Evolutionary conservation across 306 rosid genomes (phyloP), one percentile per base, ranked within the genome.

Genomic region (Cicer cuneatum): DNA sequence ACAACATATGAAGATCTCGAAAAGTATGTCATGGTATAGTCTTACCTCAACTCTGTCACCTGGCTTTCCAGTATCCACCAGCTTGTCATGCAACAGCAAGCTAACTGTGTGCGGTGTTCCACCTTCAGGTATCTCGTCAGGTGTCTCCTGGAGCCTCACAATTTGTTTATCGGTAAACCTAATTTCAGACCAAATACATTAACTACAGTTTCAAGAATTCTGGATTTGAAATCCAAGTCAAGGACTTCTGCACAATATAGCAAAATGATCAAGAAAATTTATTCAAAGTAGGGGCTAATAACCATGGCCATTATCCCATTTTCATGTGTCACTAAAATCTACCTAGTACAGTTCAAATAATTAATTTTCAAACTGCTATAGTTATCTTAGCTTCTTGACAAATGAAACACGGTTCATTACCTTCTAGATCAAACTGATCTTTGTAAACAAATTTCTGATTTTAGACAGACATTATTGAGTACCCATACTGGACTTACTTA

Each of bases 21-120:
- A 41, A 54, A 52, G 66, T 14, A 73, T 56, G 29, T 5, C 75
- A 54, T 10, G 33, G 60, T 33, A 37, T 58, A 66, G 78, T 59
- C 84, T 83, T 78, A 92, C 99, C 97, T 94, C 97, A 85, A 94
- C 83, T 86, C 97, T 86, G 81, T 92, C 99, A 73, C 99, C 99
- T 10, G 97, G 99, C 87, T 92, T 94, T 78, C 90, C 97, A 69
- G 87, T 56, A 82, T 94, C 99, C 66, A 94, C 99, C 78, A 94
- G 88, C 82, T 92, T 92, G 87, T 90, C 97, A 66, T 94, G 97
- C 96, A 94, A 74, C 83, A 94, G 85, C 89, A 94, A 81, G 85
- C 96, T 94, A 60, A 94, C 99, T 2, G 96, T 92, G 85, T 94
- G 99, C 33, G 99, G 97, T 38, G 99, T 94, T 57, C 99, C 99